Base-by-base conservation (phyloP, 768 basidiomycete species). In the Serendipita indica region DNA sequence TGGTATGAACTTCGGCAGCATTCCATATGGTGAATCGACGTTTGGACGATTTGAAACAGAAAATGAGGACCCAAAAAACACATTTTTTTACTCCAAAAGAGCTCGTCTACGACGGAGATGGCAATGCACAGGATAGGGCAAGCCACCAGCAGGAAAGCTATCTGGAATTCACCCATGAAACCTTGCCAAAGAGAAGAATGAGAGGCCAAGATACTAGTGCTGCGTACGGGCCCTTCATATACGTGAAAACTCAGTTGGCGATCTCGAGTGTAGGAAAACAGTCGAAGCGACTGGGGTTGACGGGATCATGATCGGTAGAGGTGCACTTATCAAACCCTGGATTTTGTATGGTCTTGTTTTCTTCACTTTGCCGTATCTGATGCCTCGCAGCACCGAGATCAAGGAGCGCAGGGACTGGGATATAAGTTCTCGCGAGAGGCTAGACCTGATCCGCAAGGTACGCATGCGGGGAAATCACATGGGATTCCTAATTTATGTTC, bases 381-480 rank as follows among this genome's bases (percentile, higher is more conserved):
- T 87, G 83, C 93, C 57, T 94, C 93, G 14, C 57, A 64, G 64
- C 70, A 94, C 91, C 0, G 96, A 99, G 70, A 80, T 98, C 67
- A 86, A 91, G 68, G 96, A 98, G 67, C 77, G 73, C 20, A 71
- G 91, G 25, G 92, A 96, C 66, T 97, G 93, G 92, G 90, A 93
- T 66, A 93, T 92, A 64, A 85, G 82, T 65, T 79, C 89, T 13
- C 74, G 81, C 3, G 92, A 96, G 71, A 74, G 92, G 32, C 72
- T 96, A 39, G 89, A 89, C 39, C 71, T 84, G 25, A 78, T 92
- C 45, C 75, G 83, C 65, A 81, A 84, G 71, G 87, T 90, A 61
- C 54, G 77, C 64, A 16, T 49, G 3, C 13, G 7, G 16, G 58
- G 30, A 39, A 39, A 16, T 12, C 46, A 35, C 18, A 33, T 22